phyloP scores from a whole-genome alignment of 176 grass and related monocot species.

The Oryza coarctata region DNA sequence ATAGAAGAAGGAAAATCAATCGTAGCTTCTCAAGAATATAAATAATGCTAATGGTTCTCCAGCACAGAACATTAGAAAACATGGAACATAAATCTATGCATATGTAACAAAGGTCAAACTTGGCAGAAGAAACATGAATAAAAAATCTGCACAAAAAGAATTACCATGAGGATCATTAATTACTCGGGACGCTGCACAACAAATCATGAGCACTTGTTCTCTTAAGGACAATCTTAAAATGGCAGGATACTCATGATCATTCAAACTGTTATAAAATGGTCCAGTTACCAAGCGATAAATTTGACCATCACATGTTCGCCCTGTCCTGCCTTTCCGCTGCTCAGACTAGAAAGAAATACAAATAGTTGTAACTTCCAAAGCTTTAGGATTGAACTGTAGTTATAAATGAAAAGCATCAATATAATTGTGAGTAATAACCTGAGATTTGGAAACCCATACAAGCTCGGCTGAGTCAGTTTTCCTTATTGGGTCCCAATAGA shows the following conservation, averaged over 20 bases:
- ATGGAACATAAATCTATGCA: not conserved
- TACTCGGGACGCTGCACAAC: slow-evolving; percentile 75
- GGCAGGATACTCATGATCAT: slow-evolving; percentile 83
- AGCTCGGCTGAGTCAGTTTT: slow-evolving; percentile 70
- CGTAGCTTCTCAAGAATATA: not conserved
- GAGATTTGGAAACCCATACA: slow-evolving; percentile 91
- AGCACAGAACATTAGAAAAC: not conserved
- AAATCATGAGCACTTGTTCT: slow-evolving; percentile 83
- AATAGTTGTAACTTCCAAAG: slow-evolving; percentile 5
- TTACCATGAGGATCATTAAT: slow-evolving; percentile 87
- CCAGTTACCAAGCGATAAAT: slow-evolving; percentile 71
- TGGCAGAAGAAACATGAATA: slow-evolving; percentile 27
- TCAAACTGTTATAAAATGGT: slow-evolving; percentile 69
- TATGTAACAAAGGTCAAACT: not conserved
- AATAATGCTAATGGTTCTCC: not conserved
- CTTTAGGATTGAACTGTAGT: slow-evolving; percentile 15
- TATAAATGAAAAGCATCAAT: slow-evolving; percentile 17
- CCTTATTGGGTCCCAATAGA: slow-evolving; percentile 74
- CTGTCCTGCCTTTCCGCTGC: slow-evolving; percentile 92
- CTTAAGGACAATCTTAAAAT: slow-evolving; percentile 88
- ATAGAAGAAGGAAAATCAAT: too few relatives aligned
- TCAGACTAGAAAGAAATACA: slow-evolving; percentile 60
- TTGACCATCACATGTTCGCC: slow-evolving; percentile 83
- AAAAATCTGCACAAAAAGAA: slow-evolving; percentile 34
- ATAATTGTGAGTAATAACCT: slow-evolving; percentile 44